A percentile compares a stretch with the other conserved stretches of the same genome.
These are phyloP conservation scores for Colletotrichum higginsianum DNA, from an alignment of 2,329 filamentous ascomycete genomes.

Conservation along the genomic window DNA sequence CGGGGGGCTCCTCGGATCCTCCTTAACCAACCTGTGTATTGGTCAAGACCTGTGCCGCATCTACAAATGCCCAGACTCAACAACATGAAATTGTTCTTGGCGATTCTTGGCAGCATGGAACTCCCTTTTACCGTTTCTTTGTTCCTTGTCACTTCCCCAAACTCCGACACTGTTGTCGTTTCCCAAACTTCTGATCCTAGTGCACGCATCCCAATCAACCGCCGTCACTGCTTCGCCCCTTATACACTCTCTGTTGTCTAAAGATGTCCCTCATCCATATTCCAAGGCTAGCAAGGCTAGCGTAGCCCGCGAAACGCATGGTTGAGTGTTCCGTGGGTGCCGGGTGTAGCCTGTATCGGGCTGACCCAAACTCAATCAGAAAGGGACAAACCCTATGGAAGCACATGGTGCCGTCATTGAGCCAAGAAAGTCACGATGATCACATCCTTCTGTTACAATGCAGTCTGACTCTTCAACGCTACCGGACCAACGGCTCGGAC, in stretches of 20 bases:
- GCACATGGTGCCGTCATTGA: no score
- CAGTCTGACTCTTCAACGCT: no score
- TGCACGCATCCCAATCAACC: not conserved
- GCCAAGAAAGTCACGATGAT: not conserved
- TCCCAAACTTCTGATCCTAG: not conserved
- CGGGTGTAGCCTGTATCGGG: no score
- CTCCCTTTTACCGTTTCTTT: constrained; percentile 16
- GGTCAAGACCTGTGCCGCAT: constrained; percentile 12
- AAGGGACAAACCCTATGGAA: no score
- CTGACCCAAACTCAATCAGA: no score
- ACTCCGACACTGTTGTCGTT: not conserved
- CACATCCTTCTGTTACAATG: no score
- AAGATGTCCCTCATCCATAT: not conserved
- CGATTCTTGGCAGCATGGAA: constrained; percentile 25
- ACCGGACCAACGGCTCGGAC: no score
- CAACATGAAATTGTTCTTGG: constrained; percentile 25
- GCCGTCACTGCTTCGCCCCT: not conserved
- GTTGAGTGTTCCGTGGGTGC: no score
- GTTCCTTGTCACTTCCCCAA: not conserved
- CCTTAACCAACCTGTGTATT: not conserved
- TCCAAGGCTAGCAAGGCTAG: not conserved
- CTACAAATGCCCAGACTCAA: constrained; percentile 23
- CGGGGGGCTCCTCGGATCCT: not conserved
- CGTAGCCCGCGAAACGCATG: no score
- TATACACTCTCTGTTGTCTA: no score